Evolutionary conservation across 768 basidiomycete genomes (phyloP), one percentile per base, ranked within the genome.

Genomic region (Pisolithus marmoratus): DNA sequence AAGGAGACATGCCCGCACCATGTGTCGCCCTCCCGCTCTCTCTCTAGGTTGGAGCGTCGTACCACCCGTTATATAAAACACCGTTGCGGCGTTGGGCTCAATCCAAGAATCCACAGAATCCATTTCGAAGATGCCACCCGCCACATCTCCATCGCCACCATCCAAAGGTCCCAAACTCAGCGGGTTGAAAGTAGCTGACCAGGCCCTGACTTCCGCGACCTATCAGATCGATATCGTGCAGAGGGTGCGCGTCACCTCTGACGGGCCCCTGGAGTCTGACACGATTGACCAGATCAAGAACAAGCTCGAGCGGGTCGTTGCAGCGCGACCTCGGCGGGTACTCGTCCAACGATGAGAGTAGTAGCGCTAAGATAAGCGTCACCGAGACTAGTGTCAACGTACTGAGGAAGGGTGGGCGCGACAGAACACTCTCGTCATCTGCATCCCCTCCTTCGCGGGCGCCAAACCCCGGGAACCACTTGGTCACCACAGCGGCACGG

Each of bases 161-260:
- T 19, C 40, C 7, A 19, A n/a, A 42, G 27, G n/a, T 7, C 29
- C 50, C 36, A 51, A 24, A 20, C 22, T 6, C 36, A 22, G 27
- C 7, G 38, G 4, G 43, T 19, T 20, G 40, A 22, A 24, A 17
- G n/a, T 17, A 6, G 22, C 42, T 20, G 31, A 15, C n/a, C 36
- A 20, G n/a, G 9, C 43, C 17, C n/a, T 36, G 31, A 22, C 43
- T 36, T 22, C 54, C 23, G 38, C 52, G 22, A 57, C 62, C 34
- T 62, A 64, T 45, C 54, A 65, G 57, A 55, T 68, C 54, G 64
- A 68, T 49, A 56, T 66, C 55, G 60, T 68, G 34, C 64, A 68
- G 58, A 64, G 53, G 46, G 17, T 66, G 58, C 66, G 58, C 31
- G 53, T 70, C 36, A 58, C 54, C 44, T 68, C 64, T 29, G 50